Percentiles rank a stretch among this genome's conserved stretches.
Evolutionary conservation across 305 asterid genomes (phyloP).

Genomic region (Fraxinus nigra): DNA sequence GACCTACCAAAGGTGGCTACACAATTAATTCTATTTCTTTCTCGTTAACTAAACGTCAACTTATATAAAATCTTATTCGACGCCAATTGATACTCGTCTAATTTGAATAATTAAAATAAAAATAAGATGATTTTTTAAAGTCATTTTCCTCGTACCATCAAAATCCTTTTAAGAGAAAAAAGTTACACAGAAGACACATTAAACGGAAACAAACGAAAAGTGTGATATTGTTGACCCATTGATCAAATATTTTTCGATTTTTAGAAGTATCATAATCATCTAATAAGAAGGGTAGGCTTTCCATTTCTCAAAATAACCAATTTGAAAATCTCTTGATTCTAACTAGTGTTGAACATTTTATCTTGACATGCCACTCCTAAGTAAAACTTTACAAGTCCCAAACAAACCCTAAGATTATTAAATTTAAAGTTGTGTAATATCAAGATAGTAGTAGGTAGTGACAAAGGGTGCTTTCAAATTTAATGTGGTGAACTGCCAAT

Average conservation of each 20-base stretch:
- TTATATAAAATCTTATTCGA: not conserved
- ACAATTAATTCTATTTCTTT: too few species aligned
- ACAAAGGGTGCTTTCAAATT: not conserved
- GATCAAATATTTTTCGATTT: too few species aligned
- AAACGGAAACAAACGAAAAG: too few species aligned
- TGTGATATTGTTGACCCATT: not conserved
- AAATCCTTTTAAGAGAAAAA: not conserved
- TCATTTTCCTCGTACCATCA: not conserved
- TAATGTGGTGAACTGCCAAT: not conserved
- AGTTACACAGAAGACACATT: not conserved
- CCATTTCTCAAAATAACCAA: not conserved
- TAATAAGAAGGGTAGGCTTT: not conserved
- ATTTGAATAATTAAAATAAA: too few species aligned
- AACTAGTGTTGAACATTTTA: not conserved
- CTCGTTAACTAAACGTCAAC: too few species aligned
- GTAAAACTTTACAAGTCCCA: not conserved
- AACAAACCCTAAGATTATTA: not conserved
- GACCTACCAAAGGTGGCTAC: too few species aligned
- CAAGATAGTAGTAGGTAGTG: not conserved
- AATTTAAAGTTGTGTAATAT: not conserved
- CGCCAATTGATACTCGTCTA: not conserved
- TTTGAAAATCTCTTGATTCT: not conserved
- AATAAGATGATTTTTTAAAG: not conserved
- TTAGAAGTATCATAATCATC: not conserved
- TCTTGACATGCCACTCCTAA: not conserved